Conservation (phyloP, 768 basidiomycete genomes). For the Lanmaoa pseudosensibilis region DNA sequence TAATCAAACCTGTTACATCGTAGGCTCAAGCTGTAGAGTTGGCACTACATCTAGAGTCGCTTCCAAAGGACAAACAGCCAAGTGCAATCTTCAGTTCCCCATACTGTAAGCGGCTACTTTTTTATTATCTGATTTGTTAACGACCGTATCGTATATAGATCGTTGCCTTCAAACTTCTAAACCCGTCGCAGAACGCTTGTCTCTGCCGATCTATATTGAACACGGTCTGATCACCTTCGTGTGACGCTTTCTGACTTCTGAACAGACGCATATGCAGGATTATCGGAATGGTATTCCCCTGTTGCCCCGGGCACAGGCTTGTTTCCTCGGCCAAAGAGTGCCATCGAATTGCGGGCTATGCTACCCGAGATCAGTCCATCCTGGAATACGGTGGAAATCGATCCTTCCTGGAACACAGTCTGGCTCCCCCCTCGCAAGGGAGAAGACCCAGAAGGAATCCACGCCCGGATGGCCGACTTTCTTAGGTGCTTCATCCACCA, state of each 20-base stretch:
- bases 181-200: conserved; percentile 60
- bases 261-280: conserved; percentile 38
- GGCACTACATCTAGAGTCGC: conserved; percentile 57
- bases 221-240: conserved; percentile 50
- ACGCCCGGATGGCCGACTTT: conserved; percentile 57
- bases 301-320: conserved; percentile 65
- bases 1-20: background rate
- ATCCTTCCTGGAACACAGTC: conserved; percentile 61
- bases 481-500: conserved; percentile 51
- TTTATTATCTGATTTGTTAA: background rate
- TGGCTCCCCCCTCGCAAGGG: conserved; percentile 74
- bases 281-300: conserved; percentile 81
- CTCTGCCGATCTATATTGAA: conserved; percentile 73
- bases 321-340: conserved; percentile 69
- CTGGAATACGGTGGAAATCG: conserved; percentile 62
- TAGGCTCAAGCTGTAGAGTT: conserved; percentile 76
- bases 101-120: conserved; percentile 56
- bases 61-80: conserved; percentile 67
- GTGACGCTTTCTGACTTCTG: conserved; percentile 7
- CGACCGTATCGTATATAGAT: conserved; percentile 43
- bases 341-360: conserved; percentile 51
- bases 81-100: conserved; percentile 84
- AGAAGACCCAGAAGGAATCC: conserved; percentile 62
- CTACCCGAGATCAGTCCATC: conserved; percentile 60
- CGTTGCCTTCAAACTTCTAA: conserved; percentile 83